Conservation (phyloP, 2,329 filamentous ascomycete species). For the Penicillium crustosum region DNA sequence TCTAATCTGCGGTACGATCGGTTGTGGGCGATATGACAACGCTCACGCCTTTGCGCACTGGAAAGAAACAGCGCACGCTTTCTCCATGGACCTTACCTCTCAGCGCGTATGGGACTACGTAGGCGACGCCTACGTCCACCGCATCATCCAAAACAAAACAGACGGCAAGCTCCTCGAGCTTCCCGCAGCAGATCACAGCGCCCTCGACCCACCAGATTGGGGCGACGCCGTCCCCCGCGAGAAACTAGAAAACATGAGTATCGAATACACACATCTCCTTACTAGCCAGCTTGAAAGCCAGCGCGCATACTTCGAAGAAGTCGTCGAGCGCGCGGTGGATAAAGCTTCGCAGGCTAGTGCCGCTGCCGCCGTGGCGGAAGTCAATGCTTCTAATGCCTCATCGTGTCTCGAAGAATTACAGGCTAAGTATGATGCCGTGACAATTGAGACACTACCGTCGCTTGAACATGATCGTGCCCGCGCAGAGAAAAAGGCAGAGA, state of each 20-base stretch:
- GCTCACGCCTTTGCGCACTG: slow-evolving; percentile 93
- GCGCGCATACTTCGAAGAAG: slow-evolving; percentile 88
- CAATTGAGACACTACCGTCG: slow-evolving; percentile 59
- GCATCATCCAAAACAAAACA: slow-evolving; percentile 88
- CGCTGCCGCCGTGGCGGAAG: slow-evolving; percentile 53
- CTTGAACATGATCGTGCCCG: slow-evolving; percentile 73
- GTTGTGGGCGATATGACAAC: slow-evolving; percentile 90
- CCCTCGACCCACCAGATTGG: slow-evolving; percentile 45
- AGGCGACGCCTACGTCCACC: slow-evolving; percentile 92
- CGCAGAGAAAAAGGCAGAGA: slow-evolving; percentile 66
- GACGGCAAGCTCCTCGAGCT: slow-evolving; percentile 91
- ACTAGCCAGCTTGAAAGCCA: slow-evolving; percentile 92
- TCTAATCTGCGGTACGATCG: slow-evolving; percentile 86
- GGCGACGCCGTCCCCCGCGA: slow-evolving; percentile 52
- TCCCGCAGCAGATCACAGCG: slow-evolving; percentile 57
- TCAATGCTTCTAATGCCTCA: slow-evolving; percentile 63
- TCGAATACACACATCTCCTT: slow-evolving; percentile 92
- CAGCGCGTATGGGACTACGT: slow-evolving; percentile 99
- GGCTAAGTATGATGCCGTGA: slow-evolving; percentile 54
- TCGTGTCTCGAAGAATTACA: slow-evolving; percentile 58
- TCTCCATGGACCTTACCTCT: slow-evolving; percentile 86
- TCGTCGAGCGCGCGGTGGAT: slow-evolving; percentile 82
- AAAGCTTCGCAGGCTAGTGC: slow-evolving; percentile 76
- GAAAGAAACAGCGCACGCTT: slow-evolving; percentile 84
- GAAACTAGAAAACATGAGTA: slow-evolving; percentile 74